Evolutionary conservation across 805 yeast species (phyloP).

Genomic region (Lipomyces kockii): DNA sequence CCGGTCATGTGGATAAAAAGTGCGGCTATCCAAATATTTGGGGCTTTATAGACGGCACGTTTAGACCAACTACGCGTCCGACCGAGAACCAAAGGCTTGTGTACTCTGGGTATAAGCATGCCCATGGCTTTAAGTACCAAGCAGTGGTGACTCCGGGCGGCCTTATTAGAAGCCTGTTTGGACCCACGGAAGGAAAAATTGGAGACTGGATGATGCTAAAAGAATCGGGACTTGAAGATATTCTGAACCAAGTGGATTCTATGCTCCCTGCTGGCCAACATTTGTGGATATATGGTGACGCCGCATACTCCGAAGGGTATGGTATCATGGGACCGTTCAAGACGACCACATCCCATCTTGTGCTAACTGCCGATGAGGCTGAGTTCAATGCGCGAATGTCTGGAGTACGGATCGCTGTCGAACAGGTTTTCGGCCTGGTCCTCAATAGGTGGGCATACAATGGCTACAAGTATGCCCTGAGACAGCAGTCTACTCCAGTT

Average conservation of each 20-base stretch:
- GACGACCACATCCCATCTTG: too few relatives aligned
- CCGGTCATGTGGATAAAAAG: too few relatives aligned
- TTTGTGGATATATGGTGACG: not conserved
- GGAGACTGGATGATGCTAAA: not conserved
- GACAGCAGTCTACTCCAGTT: too few relatives aligned
- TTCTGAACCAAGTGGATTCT: not conserved
- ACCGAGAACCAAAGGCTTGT: conserved; percentile 3
- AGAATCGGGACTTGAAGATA: not conserved
- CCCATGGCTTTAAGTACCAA: not conserved
- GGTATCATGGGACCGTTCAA: not conserved
- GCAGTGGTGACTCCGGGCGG: not conserved
- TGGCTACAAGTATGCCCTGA: too few relatives aligned
- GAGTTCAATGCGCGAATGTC: too few relatives aligned
- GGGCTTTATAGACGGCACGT: not conserved
- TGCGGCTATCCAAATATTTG: too few relatives aligned
- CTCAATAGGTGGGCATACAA: too few relatives aligned
- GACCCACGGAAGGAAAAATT: not conserved
- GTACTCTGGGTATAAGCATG: conserved; percentile 1
- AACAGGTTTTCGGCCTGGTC: too few relatives aligned
- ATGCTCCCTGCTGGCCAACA: not conserved
- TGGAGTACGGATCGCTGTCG: too few relatives aligned
- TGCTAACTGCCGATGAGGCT: too few relatives aligned
- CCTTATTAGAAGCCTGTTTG: not conserved
- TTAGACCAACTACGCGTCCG: conserved; percentile 3
- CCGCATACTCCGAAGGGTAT: not conserved